Evolutionary conservation across 1,284 basidiomycete species (phyloP), one percentile per base, ranked within the genome.

Genomic region (Lentinula novae-zelandiae): DNA sequence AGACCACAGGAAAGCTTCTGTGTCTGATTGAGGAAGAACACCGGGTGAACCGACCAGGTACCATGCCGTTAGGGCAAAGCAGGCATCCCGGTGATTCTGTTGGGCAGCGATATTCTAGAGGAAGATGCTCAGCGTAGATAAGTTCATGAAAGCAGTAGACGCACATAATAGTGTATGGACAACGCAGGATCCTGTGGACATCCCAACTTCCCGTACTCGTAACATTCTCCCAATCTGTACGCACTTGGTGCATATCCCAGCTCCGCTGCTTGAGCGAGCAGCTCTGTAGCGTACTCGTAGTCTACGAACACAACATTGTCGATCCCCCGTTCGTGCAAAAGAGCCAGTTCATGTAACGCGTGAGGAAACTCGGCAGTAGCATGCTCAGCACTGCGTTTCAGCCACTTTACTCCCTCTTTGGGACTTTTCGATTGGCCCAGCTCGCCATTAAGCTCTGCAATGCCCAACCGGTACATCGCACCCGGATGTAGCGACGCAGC

Each of bases 191-290:
- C 96, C 71, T 96, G 92, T n/a, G 96, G 96, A 70, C 96, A 99
- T 13, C 95, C 95, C 88, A 98, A 92, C 80, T 95, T 95, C 46
- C 96, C 97, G 75, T 98, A 99, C 78, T 99, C 96, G 75, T 99
- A 99, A 75, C 96, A 98, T 76, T 99, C 96, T 50, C 96, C 96
- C 60, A 99, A 78, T 67, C 95, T 89, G 78, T 96, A 95, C 50
- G 96, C 96, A 69, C 92, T 95, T 2, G 96, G 95, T 6, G 96
- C 95, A 75, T 98, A 98, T 10, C 95, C 95, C 53, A 99, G 82
- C 75, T 99, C 96, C 0, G 93, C 88, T 20, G 95, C 96, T 72
- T 97, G 93, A 0, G 97, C 96, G 44, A 99, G 79, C 12, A 99
- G 82, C 75, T 99, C 96, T 9, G 92, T 90, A 0, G 95, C 89